phyloP scores from a whole-genome alignment of 2,329 filamentous ascomycete genomes.

The Phaeophleospora eucalypticola region DNA sequence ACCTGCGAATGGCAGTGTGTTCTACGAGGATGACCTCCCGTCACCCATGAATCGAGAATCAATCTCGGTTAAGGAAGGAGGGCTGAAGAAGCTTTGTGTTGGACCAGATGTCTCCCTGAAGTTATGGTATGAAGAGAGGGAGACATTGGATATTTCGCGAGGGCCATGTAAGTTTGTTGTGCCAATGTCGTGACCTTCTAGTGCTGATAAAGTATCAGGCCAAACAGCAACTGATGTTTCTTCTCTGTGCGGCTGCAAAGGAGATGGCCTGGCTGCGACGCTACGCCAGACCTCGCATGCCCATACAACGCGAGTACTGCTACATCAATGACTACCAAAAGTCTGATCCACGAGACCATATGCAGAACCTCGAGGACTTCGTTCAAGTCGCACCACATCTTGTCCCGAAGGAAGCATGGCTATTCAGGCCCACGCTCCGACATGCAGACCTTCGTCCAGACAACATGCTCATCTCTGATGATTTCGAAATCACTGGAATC shows the following conservation, averaged over 20 bases:
- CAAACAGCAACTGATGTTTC: slow-evolving; percentile 17
- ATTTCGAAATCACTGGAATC: slow-evolving; percentile 30
- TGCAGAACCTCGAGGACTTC: slow-evolving; percentile 29
- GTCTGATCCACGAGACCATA: slow-evolving; percentile 21
- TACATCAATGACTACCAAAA: slow-evolving; percentile 27
- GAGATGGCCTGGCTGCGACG: slow-evolving; percentile 30
- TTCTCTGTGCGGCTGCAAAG: slow-evolving; percentile 29
- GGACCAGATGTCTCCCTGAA: slow-evolving; percentile 31
- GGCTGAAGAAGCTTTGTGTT: slow-evolving; percentile 21
- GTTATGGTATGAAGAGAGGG: slow-evolving; percentile 31
- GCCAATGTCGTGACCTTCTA: too few species aligned
- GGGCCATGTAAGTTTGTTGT: slow-evolving; percentile 29
- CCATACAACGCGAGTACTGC: slow-evolving; percentile 30
- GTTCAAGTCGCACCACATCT: slow-evolving; percentile 23
- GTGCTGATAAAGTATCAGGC: too few species aligned
- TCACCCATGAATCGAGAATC: slow-evolving; percentile 7
- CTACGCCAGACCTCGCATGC: slow-evolving; percentile 28
- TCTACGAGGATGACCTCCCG: slow-evolving; percentile 27
- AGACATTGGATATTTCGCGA: slow-evolving; percentile 24
- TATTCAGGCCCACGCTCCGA: slow-evolving; percentile 26
- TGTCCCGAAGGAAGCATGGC: slow-evolving; percentile 14
- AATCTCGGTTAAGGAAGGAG: background rate
- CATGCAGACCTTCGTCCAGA: slow-evolving; percentile 35
- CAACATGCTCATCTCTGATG: slow-evolving; percentile 34
- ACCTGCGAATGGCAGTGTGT: slow-evolving; percentile 31